Evolutionary conservation across 768 basidiomycete species (phyloP), one percentile per base, ranked within the genome.

Genomic region (Coprinellus aureogranulatus): DNA sequence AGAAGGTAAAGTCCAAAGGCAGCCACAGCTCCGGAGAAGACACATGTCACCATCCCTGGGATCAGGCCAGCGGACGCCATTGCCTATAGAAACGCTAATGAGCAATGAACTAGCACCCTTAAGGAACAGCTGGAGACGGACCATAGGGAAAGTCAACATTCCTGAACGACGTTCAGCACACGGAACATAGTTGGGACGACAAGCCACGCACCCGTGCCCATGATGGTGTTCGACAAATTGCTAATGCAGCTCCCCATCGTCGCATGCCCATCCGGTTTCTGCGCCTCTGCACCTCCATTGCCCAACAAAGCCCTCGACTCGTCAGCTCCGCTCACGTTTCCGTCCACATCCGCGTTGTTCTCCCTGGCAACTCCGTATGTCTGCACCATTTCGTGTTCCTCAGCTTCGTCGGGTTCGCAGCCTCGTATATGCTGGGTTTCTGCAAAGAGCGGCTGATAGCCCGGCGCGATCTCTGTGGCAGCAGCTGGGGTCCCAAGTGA

Each of bases 1-100:
- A 98, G 82, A 31, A 98, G 80, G 68, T 97, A 96, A 6, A 99
- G 74, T 16, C 96, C 96, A 65, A 98, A 94, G 0, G 80, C 84
- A 1, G 87, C 88, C 6, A 90, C 83, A 3, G 68, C 63, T 4
- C 89, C 96, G 18, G 90, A 96, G 61, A 93, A 83, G 11, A 87
- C 62, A 64, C 96, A 97, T 25, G 93, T 95, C 18, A 97, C 61
- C 54, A 96, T 84, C 9, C 96, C 96, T 4, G 94, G 95, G 55
- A 98, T 81, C 46, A 98, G 70, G 2, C 96, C 96, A 53, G 87
- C 86, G 4, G 93, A 90, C 3, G 95, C 92, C 81, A 98, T 86
- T 20, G 92, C 92, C 91, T 93, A 64, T 41, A 34, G 26, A 61
- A 41, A 2, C 22, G 52, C 52, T 47, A 25, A 26, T 58, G 55